Evolutionary conservation across 2,329 filamentous ascomycete genomes (phyloP).

Genomic region (Helicocarpus griseus): DNA sequence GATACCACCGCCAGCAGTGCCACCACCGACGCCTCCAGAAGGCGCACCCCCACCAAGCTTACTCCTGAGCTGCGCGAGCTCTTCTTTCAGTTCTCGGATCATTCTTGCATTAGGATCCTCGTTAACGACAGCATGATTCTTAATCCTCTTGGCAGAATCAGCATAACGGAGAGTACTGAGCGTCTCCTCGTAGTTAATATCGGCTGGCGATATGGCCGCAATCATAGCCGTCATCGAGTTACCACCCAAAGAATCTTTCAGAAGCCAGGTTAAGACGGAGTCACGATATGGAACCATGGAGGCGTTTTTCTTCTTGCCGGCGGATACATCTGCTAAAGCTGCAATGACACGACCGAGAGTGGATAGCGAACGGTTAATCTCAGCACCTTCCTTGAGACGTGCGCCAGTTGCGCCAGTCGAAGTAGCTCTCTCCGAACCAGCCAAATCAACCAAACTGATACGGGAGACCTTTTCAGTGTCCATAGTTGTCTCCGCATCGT

Average conservation of each 20-base stretch:
- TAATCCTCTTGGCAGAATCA: constrained; percentile 96
- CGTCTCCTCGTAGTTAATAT: constrained; percentile 98
- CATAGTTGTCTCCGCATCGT: constrained; percentile 89
- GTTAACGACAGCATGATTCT: constrained; percentile 99
- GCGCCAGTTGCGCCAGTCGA: constrained; percentile 95
- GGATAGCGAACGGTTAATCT: constrained; percentile 95
- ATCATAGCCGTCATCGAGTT: constrained; percentile 99
- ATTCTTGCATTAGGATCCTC: constrained; percentile 98
- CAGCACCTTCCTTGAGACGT: constrained; percentile 89
- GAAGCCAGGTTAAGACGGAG: constrained; percentile 87
- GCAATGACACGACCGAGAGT: constrained; percentile 97
- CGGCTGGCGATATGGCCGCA: constrained; percentile 92
- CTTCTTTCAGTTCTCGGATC: constrained; percentile 96
- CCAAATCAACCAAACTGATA: constrained; percentile 95
- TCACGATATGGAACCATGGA: constrained; percentile 91
- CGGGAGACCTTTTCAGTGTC: constrained; percentile 95
- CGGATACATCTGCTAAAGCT: constrained; percentile 80
- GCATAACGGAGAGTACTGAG: constrained; percentile 92
- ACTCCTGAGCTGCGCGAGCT: constrained; percentile 71
- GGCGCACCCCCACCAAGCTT: constrained; percentile 60
- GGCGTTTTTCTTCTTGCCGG: constrained; percentile 65
- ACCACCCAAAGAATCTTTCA: constrained; percentile 93
- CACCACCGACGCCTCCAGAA: constrained; percentile 33
- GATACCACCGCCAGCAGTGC: constrained; percentile 36
- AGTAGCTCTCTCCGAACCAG: constrained; percentile 92